A percentile compares a stretch with the other conserved stretches of the same genome.
phyloP scores from a whole-genome alignment of 176 grass and related monocot species.

The Eleusine indica region DNA sequence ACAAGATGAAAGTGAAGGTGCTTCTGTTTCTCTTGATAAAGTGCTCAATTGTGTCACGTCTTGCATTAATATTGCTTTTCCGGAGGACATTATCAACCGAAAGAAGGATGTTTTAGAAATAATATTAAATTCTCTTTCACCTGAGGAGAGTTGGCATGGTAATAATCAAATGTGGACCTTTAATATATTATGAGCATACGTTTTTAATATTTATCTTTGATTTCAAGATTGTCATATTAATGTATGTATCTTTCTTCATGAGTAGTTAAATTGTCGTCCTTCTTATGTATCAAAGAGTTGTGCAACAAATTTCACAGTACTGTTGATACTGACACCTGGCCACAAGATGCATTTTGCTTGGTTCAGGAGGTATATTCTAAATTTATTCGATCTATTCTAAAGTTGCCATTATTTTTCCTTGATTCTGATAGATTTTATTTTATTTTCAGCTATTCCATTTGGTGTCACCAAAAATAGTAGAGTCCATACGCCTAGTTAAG shows the following conservation, averaged over 20 bases:
- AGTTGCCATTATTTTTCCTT: constrained; percentile 37
- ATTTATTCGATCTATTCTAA: constrained; percentile 29
- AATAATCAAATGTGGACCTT: constrained; percentile 39
- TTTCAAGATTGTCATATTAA: constrained; percentile 36
- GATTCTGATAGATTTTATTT: constrained; percentile 38
- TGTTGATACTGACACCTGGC: constrained; percentile 39
- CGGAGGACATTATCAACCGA: constrained; percentile 64
- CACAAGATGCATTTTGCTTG: constrained; percentile 53
- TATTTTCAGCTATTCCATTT: constrained; percentile 71
- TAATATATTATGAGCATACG: constrained; percentile 38
- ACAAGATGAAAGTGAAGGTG: constrained; percentile 63
- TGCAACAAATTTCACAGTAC: constrained; percentile 64
- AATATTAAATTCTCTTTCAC: constrained; percentile 72
- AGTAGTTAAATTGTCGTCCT: constrained; percentile 86
- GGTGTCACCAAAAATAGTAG: constrained; percentile 66
- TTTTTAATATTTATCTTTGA: constrained; percentile 2
- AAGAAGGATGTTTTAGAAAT: constrained; percentile 72
- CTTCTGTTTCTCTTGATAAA: constrained; percentile 77
- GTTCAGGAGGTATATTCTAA: constrained; percentile 67
- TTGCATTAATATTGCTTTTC: constrained; percentile 68
- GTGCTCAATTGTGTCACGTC: constrained; percentile 86
- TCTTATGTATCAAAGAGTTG: constrained; percentile 86
- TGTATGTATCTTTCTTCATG: constrained; percentile 34
- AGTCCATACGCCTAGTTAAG: constrained; percentile 69
- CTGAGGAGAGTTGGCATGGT: constrained; percentile 83